Conservation (phyloP, 164 flowering plant genomes). For the Hamamelis virginiana region DNA sequence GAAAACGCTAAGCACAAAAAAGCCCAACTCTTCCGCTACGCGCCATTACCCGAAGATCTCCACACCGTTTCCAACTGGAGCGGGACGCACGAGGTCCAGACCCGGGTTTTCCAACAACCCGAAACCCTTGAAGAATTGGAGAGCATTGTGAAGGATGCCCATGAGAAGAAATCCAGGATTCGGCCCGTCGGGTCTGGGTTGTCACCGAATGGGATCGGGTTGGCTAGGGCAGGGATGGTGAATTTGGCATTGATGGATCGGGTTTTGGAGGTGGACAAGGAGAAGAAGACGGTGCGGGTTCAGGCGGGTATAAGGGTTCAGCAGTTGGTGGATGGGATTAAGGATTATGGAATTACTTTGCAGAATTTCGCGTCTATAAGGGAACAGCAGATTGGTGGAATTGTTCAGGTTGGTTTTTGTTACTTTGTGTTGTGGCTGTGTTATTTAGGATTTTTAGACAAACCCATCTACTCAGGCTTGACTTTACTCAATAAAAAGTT, state of each 20-base stretch:
- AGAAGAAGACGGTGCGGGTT: conserved; percentile 74
- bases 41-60: conserved; percentile 91
- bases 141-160: conserved; percentile 52
- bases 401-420: conserved; percentile 66
- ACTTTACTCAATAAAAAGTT: too few species aligned
- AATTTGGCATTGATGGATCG: conserved; percentile 88
- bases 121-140: conserved; percentile 65
- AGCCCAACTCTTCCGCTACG: conserved; percentile 85
- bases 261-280: conserved; percentile 84
- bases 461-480: too few species aligned
- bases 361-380: conserved; percentile 97
- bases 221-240: conserved; percentile 88
- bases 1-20: conserved; percentile 86
- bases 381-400: conserved; percentile 98
- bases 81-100: conserved; percentile 94
- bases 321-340: conserved; percentile 82
- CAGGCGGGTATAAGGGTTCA: conserved; percentile 93
- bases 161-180: conserved; percentile 57
- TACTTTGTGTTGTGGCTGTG: background rate
- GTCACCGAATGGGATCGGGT: conserved; percentile 92
- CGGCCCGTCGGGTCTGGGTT: conserved; percentile 95
- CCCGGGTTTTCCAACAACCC: conserved; percentile 78
- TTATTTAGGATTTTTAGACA: too few species aligned
- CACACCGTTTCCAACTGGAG: conserved; percentile 98
- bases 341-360: conserved; percentile 78